Evolutionary conservation across 208 protist genomes (phyloP).

Genomic region (Angomonas deanei): DNA sequence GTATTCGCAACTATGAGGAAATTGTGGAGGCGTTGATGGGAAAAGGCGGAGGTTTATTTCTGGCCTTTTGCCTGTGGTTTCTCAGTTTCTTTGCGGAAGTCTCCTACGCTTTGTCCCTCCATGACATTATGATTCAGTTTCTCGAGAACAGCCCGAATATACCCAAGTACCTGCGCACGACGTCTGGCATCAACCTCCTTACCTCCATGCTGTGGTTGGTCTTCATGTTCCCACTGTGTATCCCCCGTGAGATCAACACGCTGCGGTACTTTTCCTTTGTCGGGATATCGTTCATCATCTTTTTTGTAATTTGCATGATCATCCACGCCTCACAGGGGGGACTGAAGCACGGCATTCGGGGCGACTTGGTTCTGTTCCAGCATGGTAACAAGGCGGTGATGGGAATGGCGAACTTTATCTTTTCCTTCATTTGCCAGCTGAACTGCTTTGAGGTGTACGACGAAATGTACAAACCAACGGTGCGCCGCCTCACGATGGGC

Average conservation of each 20-base stretch:
- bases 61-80: constrained; percentile 39
- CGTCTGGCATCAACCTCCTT: constrained; percentile 27
- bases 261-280: constrained; percentile 55
- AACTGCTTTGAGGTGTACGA: constrained; percentile 52
- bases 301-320: constrained; percentile 54
- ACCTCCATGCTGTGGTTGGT: constrained; percentile 34
- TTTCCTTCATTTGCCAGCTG: constrained; percentile 55
- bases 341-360: constrained; percentile 12
- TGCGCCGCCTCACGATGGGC: constrained; percentile 30
- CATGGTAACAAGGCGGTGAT: constrained; percentile 34
- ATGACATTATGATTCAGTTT: constrained; percentile 37
- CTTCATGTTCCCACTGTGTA: constrained; percentile 55
- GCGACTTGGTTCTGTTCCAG: constrained; percentile 25
- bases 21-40: constrained; percentile 40
- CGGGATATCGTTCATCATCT: constrained; percentile 42
- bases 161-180: constrained; percentile 2
- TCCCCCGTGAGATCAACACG: constrained; percentile 53
- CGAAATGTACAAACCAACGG: constrained; percentile 56
- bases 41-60: constrained; percentile 38
- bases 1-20: constrained; percentile 52
- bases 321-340: constrained; percentile 30
- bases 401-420: constrained; percentile 42
- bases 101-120: constrained; percentile 46
- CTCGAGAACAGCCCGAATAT: constrained; percentile 8
- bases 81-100: constrained; percentile 58